phyloP scores from a whole-genome alignment of 345 rosid species.

The Populus ilicifolia region DNA sequence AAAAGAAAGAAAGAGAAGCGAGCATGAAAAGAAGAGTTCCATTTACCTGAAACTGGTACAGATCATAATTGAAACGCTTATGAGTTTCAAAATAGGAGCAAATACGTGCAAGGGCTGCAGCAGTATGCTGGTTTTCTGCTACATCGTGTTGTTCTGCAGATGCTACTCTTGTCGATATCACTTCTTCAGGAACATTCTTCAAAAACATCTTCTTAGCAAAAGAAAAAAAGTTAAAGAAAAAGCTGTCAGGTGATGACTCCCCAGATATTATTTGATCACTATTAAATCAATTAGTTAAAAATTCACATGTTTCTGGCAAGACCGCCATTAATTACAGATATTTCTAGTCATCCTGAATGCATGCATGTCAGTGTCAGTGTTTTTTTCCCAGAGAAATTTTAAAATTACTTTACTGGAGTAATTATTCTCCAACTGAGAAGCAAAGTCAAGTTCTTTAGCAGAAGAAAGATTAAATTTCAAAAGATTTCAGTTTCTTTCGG shows the following conservation, averaged over 20 bases:
- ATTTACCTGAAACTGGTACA: slow-evolving; percentile 75
- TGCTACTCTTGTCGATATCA: slow-evolving; percentile 58
- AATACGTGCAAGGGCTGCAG: slow-evolving; percentile 68
- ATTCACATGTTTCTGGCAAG: background rate
- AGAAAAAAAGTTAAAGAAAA: background rate
- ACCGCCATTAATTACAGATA: background rate
- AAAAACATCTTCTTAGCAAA: too few relatives aligned
- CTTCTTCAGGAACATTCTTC: slow-evolving; percentile 67
- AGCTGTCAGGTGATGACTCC: background rate
- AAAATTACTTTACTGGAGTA: background rate
- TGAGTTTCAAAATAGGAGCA: slow-evolving; percentile 81
- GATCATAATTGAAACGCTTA: slow-evolving; percentile 72
- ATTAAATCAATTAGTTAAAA: background rate
- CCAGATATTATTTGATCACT: background rate
- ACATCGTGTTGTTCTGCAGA: slow-evolving; percentile 55
- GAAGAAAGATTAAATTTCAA: background rate
- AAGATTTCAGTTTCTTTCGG: background rate
- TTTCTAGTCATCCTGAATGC: background rate
- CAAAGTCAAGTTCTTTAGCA: background rate
- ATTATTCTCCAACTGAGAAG: background rate
- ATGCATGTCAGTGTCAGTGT: background rate
- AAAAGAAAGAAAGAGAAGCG: background rate
- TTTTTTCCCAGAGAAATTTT: background rate
- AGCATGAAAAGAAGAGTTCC: background rate
- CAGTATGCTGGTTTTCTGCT: slow-evolving; percentile 58